Base-by-base conservation (phyloP, 2,329 filamentous ascomycete species). In the Didymella sp. region DNA sequence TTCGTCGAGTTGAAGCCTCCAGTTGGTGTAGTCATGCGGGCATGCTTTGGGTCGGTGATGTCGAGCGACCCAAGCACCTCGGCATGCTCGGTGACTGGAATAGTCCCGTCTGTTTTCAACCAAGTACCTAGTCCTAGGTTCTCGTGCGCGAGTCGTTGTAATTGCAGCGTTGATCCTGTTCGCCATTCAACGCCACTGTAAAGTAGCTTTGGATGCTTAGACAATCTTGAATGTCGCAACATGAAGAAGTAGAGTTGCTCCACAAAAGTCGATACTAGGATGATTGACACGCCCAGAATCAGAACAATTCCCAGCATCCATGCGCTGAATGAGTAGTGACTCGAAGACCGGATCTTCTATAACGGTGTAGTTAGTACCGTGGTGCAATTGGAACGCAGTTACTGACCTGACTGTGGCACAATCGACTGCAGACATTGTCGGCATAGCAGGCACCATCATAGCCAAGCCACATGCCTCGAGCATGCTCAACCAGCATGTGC, bases 81-180 rank as follows among this genome's bases (percentile, higher is more conserved):
- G 33, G 6, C 33, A 19, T 5, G 33, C 15, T 37, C 17, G 19
- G 33, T 37, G 33, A 37, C 33, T 19, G 33, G 33, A 21, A 37
- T 19, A 8, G 33, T 11, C 12, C 30, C 43, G 2, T 35, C 42
- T 0, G 56, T 35, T 11, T 42, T 42, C 8, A 45, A 56, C 67
- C 67, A 70, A 3, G 42, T 61, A 1, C 66, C 67, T 2, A 56
- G 21, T 1, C 59, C 61, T 3, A 65, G 11, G 6, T 28, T 51
- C 44, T 70, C 62, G 30, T 69, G 61, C 1, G 64, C 66, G 4
- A 66, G 40, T 2, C 66, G 52, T 31, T 70, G 67, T 0, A 68
- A 47, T 25, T 70, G 64, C 1, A 68, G 33, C 8, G 59, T 60
- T 9, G 62, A 61, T 27, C 58, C 58, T 0, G 54, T 49, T 8